Base-by-base conservation (phyloP, 2,329 filamentous ascomycete species). In the Pestalotiopsis sp. region DNA sequence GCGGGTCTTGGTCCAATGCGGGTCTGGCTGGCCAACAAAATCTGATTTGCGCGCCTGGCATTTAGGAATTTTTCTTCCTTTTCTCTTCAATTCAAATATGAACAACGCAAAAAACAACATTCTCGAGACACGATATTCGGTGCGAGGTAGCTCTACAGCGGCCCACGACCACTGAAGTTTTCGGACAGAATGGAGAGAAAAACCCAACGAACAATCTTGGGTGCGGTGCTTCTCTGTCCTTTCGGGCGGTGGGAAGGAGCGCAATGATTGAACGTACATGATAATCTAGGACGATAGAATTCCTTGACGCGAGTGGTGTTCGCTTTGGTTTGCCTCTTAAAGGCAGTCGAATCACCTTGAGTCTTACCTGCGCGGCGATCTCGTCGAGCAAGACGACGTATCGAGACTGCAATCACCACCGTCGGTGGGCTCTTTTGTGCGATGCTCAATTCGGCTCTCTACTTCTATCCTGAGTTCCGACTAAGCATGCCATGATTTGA, bases 191-290 rank as follows among this genome's bases (percentile, higher is more conserved):
- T 83, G 85, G 81, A 87, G 85, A 87, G 78, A 71, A 83, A 85
- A 72, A 71, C 74, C 79, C 77, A 82, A 75, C 84, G 85, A 82
- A 83, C 84, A 86, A 86, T 87, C 85, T 87, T 87, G 85, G 85
- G 85, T 87, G 85, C 85, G 85, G 83, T 87, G 85, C 81, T 86
- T 81, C 80, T 79, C 83, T 80, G 77, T 79, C 76, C 74, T 76
- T 65, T 69, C 74, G 76, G 79, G 76, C 76, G 66, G 79, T 87
- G 85, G 80, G 83, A 80, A 84, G 85, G 85, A 87, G 82, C 85
- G 85, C 85, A 87, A 87, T 87, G 85, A 87, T 87, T 86, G 85
- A 86, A 75, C 85, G 84, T 81, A 87, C 85, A 87, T 85, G 27
- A 52, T 23, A 20, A 52, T 20, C 7, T 52, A n/a, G 7, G 9